These are phyloP conservation scores for Melocanna baccifera DNA, from an alignment of 176 grass and related monocot species.

Conservation along the genomic window DNA sequence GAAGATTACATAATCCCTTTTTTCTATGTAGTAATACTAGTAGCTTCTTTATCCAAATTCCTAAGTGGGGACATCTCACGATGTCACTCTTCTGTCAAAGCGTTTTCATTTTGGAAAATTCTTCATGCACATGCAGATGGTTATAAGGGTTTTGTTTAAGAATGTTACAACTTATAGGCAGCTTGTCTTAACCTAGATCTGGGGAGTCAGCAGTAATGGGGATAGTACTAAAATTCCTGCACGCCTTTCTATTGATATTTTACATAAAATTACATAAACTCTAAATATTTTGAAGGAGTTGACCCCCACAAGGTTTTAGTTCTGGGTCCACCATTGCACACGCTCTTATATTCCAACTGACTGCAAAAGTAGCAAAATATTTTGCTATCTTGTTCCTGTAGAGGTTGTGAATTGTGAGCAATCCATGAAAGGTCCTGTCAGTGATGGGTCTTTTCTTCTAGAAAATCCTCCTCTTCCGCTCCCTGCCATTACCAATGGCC, in stretches of 20 bases:
- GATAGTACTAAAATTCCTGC: background rate
- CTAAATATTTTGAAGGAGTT: background rate
- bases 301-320: background rate
- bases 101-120: constrained; percentile 21
- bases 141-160: background rate
- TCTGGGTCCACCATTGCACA: background rate
- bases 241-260: background rate
- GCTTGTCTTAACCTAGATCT: constrained; percentile 2
- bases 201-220: background rate
- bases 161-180: constrained; percentile 9
- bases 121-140: background rate
- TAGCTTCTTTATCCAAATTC: constrained; percentile 10
- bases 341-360: background rate
- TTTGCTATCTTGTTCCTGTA: background rate
- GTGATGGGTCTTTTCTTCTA: background rate
- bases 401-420: background rate
- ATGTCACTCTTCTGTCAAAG: background rate
- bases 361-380: constrained; percentile 9
- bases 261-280: background rate
- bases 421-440: background rate
- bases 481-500: background rate
- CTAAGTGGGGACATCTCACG: background rate
- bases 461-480: background rate
- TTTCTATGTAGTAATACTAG: constrained; percentile 2
- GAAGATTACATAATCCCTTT: background rate